phyloP scores from a whole-genome alignment of 2,329 filamentous ascomycete genomes.

The Xylariaceae sp. region DNA sequence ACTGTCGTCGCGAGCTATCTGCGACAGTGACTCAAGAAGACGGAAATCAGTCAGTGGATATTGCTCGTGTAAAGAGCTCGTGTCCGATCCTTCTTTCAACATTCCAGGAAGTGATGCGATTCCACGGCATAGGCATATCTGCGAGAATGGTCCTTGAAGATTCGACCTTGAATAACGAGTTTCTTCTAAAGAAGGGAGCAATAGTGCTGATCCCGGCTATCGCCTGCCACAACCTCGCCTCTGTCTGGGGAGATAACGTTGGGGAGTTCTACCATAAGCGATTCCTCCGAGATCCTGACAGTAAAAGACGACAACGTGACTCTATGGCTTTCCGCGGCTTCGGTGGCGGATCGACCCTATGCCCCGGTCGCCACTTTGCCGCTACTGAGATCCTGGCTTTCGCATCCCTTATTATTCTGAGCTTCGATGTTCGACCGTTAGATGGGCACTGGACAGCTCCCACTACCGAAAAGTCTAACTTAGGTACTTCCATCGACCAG shows the following conservation, averaged over 20 bases:
- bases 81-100: conserved; percentile 25
- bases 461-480: too few relatives aligned
- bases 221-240: conserved; percentile 13
- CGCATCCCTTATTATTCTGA: conserved; percentile 17
- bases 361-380: conserved; percentile 22
- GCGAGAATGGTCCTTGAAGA: conserved; percentile 20
- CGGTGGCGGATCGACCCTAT: conserved; percentile 18
- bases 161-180: conserved; percentile 17
- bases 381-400: conserved; percentile 23
- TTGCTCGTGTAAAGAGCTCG: conserved; percentile 7
- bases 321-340: conserved; percentile 24
- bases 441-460: conserved; percentile 15
- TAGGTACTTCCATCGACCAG: too few relatives aligned
- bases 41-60: conserved; percentile 10
- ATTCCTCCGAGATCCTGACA: conserved; percentile 15
- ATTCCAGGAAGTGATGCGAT: conserved; percentile 21
- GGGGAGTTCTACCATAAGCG: conserved; percentile 20
- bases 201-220: conserved; percentile 21
- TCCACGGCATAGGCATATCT: conserved; percentile 12
- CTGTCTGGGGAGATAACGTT: conserved; percentile 18
- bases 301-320: too few relatives aligned
- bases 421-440: conserved; percentile 16
- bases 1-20: conserved; percentile 7
- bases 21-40: conserved; percentile 1
- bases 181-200: conserved; percentile 24